Evolutionary conservation across 805 yeast species (phyloP).

Genomic region (Myxozyma sirexii): DNA sequence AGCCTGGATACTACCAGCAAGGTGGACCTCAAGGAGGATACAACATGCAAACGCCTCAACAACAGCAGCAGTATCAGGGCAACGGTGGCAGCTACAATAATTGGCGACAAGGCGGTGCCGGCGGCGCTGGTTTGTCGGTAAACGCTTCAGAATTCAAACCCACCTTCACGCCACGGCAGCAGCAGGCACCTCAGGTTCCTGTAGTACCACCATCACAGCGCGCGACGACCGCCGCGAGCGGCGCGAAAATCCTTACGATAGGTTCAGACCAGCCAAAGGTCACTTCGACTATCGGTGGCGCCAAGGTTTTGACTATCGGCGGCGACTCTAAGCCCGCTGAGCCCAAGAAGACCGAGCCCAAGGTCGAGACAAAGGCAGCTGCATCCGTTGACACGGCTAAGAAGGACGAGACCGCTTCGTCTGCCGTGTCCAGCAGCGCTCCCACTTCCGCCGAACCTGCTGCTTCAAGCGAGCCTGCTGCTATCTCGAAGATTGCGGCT

Average conservation of each 20-base stretch:
- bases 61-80: slow-evolving; percentile 29
- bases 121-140: slow-evolving; percentile 21
- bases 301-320: slow-evolving; percentile 20
- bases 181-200: slow-evolving; percentile 10
- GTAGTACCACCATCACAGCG: slow-evolving; percentile 1
- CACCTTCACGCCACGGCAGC: slow-evolving; percentile 21
- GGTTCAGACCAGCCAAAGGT: slow-evolving; percentile 15
- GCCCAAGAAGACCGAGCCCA: slow-evolving; percentile 14
- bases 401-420: slow-evolving; percentile 28
- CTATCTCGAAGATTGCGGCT: slow-evolving; percentile 34
- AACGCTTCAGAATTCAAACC: slow-evolving; percentile 29
- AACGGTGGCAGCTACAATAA: slow-evolving; percentile 31
- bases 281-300: slow-evolving; percentile 14
- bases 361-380: neutral
- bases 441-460: slow-evolving; percentile 36
- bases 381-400: slow-evolving; percentile 1
- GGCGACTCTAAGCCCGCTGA: slow-evolving; percentile 29
- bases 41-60: slow-evolving; percentile 21
- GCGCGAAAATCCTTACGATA: slow-evolving; percentile 16
- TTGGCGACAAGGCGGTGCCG: slow-evolving; percentile 16
- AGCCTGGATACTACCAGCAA: slow-evolving; percentile 24
- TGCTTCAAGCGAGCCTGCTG: slow-evolving; percentile 33
- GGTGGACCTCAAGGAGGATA: slow-evolving; percentile 25
- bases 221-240: slow-evolving; percentile 23
- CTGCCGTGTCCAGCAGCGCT: slow-evolving; percentile 30